A percentile compares a stretch with the other conserved stretches of the same genome.
Evolutionary conservation across 78 protist species (phyloP).

Genomic region (Dictyostelium purpureum): DNA sequence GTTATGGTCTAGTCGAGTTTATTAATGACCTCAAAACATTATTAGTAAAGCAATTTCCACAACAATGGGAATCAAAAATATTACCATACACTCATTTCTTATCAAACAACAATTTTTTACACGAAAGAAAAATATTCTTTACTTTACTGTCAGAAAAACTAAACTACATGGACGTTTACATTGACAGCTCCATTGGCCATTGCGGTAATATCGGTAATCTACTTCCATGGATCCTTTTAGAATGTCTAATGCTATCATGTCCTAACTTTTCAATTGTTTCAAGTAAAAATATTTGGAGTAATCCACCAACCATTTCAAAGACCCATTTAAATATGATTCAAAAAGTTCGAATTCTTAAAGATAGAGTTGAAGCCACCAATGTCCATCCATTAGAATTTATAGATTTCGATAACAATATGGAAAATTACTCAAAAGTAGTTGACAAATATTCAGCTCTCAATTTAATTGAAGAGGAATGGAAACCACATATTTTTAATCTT

Average conservation of each 20-base stretch:
- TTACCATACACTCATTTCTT: neutral
- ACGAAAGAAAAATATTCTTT: neutral
- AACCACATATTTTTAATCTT: neutral
- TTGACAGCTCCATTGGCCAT: neutral
- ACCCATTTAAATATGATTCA: neutral
- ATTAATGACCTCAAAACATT: neutral
- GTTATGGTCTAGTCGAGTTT: slow-evolving; percentile 5
- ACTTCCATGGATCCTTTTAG: slow-evolving; percentile 1
- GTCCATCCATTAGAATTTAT: neutral
- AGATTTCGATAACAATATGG: slow-evolving; percentile 7
- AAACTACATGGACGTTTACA: neutral
- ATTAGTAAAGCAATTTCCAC: slow-evolving; percentile 8
- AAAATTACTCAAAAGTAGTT: neutral
- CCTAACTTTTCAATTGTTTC: neutral
- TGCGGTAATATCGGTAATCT: slow-evolving; percentile 6
- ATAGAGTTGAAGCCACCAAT: neutral
- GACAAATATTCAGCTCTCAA: neutral
- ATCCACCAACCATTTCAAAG: slow-evolving; percentile 57
- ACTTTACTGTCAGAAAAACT: neutral
- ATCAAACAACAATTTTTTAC: neutral
- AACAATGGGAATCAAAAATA: neutral
- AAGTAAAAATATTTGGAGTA: slow-evolving; percentile 13
- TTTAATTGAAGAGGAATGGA: neutral
- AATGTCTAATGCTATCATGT: slow-evolving; percentile 23
- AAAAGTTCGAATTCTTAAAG: neutral